Evolutionary conservation across 768 basidiomycete genomes (phyloP).

Genomic region (Phlebiopsis gigantea): DNA sequence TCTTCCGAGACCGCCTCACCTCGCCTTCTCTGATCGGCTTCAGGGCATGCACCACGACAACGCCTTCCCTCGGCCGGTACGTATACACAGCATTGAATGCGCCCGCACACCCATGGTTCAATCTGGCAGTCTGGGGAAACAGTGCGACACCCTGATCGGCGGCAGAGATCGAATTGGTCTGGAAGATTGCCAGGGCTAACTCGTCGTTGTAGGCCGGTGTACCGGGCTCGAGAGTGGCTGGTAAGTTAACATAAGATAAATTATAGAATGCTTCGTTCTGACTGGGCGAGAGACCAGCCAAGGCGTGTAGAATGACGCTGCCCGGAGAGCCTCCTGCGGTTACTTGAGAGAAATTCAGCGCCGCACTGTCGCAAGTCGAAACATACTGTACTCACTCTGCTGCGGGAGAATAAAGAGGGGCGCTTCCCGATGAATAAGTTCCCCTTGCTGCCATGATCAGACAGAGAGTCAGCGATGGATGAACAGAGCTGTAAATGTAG

Average conservation of each 20-base stretch:
- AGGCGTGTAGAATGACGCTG: conserved; percentile 32
- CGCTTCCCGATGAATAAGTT: conserved; percentile 48
- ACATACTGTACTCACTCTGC: conserved; percentile 32
- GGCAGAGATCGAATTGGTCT: conserved; percentile 60
- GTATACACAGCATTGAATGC: conserved; percentile 65
- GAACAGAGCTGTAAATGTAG: background rate
- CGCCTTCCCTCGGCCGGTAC: conserved; percentile 46
- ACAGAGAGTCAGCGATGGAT: background rate
- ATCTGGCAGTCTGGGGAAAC: conserved; percentile 61
- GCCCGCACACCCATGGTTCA: conserved; percentile 65
- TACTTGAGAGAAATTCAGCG: background rate
- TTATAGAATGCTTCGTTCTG: conserved; percentile 43
- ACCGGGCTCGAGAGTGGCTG: conserved; percentile 31
- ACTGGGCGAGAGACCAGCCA: conserved; percentile 29
- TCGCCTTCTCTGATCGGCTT: conserved; percentile 48
- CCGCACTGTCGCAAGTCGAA: background rate
- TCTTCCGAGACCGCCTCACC: conserved; percentile 27
- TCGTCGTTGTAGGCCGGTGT: conserved; percentile 30
- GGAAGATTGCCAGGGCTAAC: conserved; percentile 58
- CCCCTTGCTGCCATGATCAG: conserved; percentile 48
- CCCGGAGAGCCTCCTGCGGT: conserved; percentile 34
- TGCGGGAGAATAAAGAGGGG: conserved; percentile 50
- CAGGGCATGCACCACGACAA: conserved; percentile 53
- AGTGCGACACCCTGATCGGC: conserved; percentile 45
- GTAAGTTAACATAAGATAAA: conserved; percentile 53